phyloP scores from a whole-genome alignment of 139 green algal genomes.

The Nannochloris sp. region DNA sequence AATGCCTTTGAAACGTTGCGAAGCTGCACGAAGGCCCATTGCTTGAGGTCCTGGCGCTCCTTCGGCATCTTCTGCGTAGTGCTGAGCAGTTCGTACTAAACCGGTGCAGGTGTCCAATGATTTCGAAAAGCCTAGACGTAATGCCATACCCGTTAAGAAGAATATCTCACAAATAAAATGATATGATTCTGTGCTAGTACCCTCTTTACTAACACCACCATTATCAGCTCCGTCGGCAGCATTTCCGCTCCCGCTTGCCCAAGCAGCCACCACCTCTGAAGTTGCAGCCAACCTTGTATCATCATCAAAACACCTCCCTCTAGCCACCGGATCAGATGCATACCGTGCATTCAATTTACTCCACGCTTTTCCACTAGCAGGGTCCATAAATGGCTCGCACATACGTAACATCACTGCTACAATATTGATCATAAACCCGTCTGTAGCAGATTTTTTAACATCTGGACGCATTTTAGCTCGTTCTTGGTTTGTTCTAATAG shows the following conservation, averaged over 20 bases:
- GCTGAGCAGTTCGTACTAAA: background rate
- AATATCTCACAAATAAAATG: conserved; percentile 97
- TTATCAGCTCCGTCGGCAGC: conserved; percentile 17
- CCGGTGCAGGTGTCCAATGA: conserved; percentile 25
- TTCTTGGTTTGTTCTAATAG: conserved; percentile 70
- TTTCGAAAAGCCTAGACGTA: conserved; percentile 78
- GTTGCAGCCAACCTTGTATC: conserved; percentile 58
- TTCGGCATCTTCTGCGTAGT: conserved; percentile 4
- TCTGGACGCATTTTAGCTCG: conserved; percentile 73
- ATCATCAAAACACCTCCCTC: conserved; percentile 8
- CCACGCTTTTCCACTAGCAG: conserved; percentile 45
- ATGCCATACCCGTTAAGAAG: conserved; percentile 77
- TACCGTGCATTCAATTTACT: conserved; percentile 37
- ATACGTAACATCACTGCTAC: conserved; percentile 64
- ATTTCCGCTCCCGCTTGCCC: conserved; percentile 18
- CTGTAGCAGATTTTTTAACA: conserved; percentile 23
- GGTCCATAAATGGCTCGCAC: conserved; percentile 82
- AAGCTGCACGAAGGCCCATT: background rate
- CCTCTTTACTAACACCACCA: background rate
- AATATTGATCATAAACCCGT: conserved; percentile 86
- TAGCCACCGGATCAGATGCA: conserved; percentile 10
- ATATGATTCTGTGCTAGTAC: conserved; percentile 45
- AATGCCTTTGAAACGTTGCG: background rate
- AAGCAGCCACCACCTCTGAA: conserved; percentile 39
- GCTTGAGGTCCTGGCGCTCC: background rate